Percentiles rank a stretch among this genome's conserved stretches.
Evolutionary conservation across 2,329 filamentous ascomycete genomes (phyloP).

Genomic region (Pezizomycotina sp.): DNA sequence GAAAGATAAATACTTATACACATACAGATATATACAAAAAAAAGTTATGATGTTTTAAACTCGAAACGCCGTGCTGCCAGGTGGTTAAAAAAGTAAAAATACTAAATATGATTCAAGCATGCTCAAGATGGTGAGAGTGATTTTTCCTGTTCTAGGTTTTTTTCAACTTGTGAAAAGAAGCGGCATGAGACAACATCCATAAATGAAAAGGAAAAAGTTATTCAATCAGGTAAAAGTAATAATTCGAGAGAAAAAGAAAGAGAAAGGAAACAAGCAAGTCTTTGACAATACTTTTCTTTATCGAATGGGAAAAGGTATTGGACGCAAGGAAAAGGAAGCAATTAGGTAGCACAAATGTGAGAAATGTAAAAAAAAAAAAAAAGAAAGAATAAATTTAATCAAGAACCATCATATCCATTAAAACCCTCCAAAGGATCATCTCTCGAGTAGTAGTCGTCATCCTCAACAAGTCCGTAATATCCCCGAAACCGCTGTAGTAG

Average conservation of each 20-base stretch:
- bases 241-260: not conserved
- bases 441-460: conserved; percentile 29
- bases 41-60: not conserved
- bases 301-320: not conserved
- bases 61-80: not conserved
- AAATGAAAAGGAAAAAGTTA: not conserved
- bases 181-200: too few species aligned
- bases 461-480: conserved; percentile 29
- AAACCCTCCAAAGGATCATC: conserved; percentile 35
- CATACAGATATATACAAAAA: conserved; percentile 1
- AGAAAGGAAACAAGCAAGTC: not conserved
- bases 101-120: not conserved
- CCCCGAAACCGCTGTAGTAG: conserved; percentile 25
- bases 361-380: not conserved
- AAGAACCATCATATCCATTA: conserved; percentile 23
- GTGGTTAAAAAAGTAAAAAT: not conserved
- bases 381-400: not conserved
- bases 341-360: not conserved
- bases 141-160: too few species aligned
- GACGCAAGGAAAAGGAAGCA: not conserved
- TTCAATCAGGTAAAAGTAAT: not conserved
- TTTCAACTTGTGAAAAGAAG: too few species aligned
- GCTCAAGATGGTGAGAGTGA: not conserved
- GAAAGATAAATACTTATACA: not conserved
- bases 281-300: not conserved